Evolutionary conservation across 306 rosid genomes (phyloP).

Genomic region (Lathyrus aphaca): DNA sequence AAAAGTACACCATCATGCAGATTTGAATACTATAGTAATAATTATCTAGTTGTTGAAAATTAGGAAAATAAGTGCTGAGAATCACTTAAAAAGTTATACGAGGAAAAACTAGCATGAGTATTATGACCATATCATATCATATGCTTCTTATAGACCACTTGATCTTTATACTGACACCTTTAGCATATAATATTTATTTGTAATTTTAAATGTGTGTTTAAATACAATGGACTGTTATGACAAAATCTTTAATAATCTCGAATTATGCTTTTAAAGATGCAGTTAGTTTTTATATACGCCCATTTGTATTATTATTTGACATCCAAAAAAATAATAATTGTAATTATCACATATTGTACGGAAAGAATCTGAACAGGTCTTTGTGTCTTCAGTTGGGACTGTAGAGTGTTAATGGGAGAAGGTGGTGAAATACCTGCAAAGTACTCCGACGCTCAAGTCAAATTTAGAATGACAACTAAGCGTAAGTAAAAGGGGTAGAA

Average conservation of each 20-base stretch:
- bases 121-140: neutral
- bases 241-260: slow-evolving; percentile 8
- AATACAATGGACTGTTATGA: neutral
- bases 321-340: too few relatives aligned
- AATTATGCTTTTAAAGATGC: slow-evolving; percentile 4
- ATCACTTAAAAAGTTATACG: neutral
- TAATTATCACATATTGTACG: too few relatives aligned
- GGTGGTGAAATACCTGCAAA: too few relatives aligned
- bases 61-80: neutral
- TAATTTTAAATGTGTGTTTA: neutral
- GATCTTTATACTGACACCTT: too few relatives aligned
- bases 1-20: neutral
- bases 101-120: slow-evolving; percentile 6
- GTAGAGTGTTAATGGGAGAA: too few relatives aligned
- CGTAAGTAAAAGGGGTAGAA: too few relatives aligned
- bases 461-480: too few relatives aligned
- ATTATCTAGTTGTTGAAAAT: neutral
- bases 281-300: neutral
- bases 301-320: too few relatives aligned
- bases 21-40: neutral
- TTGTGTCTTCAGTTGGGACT: too few relatives aligned
- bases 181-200: neutral
- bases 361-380: too few relatives aligned
- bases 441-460: too few relatives aligned
- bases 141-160: too few relatives aligned